Conservation (phyloP, 2,329 filamentous ascomycete genomes). For the Sarocladiaceae sp. region DNA sequence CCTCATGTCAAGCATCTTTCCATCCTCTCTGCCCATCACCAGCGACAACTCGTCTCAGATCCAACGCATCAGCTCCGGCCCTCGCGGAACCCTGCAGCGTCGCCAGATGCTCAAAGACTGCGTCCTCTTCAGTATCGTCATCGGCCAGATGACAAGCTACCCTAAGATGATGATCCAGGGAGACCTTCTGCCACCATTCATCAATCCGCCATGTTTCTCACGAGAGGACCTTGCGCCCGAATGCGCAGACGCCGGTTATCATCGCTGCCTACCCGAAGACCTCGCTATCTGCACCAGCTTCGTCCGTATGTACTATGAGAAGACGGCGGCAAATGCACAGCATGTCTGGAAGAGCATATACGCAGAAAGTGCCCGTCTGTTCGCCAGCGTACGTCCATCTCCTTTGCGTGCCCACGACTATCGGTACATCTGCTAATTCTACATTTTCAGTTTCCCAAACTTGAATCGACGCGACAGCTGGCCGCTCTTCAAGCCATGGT, state of each 20-base stretch:
- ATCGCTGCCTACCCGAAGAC: constrained; percentile 13
- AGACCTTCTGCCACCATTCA: constrained; percentile 15
- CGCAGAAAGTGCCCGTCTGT: constrained; percentile 11
- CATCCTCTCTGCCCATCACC: not conserved
- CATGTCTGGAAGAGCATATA: constrained; percentile 17
- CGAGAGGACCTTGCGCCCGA: constrained; percentile 4
- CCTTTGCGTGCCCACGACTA: too few relatives aligned
- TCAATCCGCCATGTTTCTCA: constrained; percentile 13
- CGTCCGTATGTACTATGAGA: constrained; percentile 14
- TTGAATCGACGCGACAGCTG: not conserved
- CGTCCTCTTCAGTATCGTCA: constrained; percentile 11
- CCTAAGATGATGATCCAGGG: constrained; percentile 15
- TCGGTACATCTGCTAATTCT: too few relatives aligned
- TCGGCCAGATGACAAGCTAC: constrained; percentile 16
- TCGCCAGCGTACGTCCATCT: constrained; percentile 10
- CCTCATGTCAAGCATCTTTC: not conserved
- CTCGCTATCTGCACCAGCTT: constrained; percentile 14
- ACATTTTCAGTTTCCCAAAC: constrained; percentile 12
- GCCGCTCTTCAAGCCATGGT: not conserved
- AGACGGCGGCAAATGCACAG: constrained; percentile 10
- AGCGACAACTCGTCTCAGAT: not conserved
- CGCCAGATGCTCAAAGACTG: not conserved
- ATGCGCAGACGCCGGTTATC: constrained; percentile 8
- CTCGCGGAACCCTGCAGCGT: not conserved
- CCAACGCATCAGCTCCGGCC: not conserved